Percentiles rank a stretch among this genome's conserved stretches.
Evolutionary conservation across 768 basidiomycete species (phyloP).

Genomic region (Trametes cubensis): DNA sequence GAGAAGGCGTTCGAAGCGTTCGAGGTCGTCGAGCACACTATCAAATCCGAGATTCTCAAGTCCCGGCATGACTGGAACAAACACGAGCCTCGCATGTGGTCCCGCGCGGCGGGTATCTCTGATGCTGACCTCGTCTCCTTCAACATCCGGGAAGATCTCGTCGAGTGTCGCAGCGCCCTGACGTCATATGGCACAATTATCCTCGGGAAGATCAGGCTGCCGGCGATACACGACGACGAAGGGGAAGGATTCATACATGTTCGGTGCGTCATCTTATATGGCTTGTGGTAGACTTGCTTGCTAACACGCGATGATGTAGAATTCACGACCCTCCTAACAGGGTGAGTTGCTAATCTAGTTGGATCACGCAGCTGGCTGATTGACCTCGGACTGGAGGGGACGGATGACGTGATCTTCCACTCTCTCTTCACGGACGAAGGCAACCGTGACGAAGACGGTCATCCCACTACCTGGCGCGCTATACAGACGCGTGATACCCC

Average conservation of each 20-base stretch:
- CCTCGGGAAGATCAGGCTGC: conserved; percentile 75
- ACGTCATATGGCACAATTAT: conserved; percentile 74
- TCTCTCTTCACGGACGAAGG: conserved; percentile 57
- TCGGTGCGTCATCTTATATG: conserved; percentile 46
- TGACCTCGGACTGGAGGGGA: conserved; percentile 48
- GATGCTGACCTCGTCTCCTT: conserved; percentile 58
- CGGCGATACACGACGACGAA: conserved; percentile 61
- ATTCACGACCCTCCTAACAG: conserved; percentile 78
- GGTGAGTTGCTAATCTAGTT: conserved; percentile 42
- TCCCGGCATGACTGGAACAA: conserved; percentile 73
- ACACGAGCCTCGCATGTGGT: conserved; percentile 76
- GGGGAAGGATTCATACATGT: conserved; percentile 73
- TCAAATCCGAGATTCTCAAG: conserved; percentile 67
- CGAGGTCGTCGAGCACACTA: conserved; percentile 49
- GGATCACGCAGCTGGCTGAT: conserved; percentile 1
- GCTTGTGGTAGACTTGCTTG: not conserved
- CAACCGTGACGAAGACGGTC: conserved; percentile 34
- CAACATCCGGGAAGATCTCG: conserved; percentile 47
- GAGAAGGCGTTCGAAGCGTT: conserved; percentile 69
- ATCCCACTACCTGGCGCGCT: conserved; percentile 62
- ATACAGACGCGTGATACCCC: conserved; percentile 61
- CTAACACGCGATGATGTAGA: conserved; percentile 38
- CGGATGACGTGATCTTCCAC: conserved; percentile 69
- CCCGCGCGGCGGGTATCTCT: conserved; percentile 52
- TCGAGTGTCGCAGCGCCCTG: conserved; percentile 52